Evolutionary conservation across 805 yeast genomes (phyloP), one percentile per base, ranked within the genome.

Genomic region (Lipomyces spencermartinsiae): DNA sequence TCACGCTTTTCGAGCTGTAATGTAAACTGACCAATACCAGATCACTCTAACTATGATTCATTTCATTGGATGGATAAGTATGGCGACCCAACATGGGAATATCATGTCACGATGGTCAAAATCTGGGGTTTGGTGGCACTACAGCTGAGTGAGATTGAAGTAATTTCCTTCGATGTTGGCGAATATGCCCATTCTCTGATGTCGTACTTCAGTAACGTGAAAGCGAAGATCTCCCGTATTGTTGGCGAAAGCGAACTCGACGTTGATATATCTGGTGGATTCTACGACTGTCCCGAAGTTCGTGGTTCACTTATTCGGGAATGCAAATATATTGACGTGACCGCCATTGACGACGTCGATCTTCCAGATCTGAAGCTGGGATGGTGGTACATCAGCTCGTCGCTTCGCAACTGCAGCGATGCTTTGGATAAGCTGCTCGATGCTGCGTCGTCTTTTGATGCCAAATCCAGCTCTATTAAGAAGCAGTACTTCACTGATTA

Each of bases 31-130:
- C 54, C 19, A 43, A 29, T 34, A 22, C 19, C 12, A 58, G 89
- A 90, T 76, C 94, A 90, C 75, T 89, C 93, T 19, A 86, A 88
- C 75, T 90, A 88, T 74, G 75, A 73, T 62, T 73, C 75, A 16
- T 86, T 79, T 76, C 81, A 86, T 71, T 90, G 94, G 94, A 88
- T 89, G 89, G 81, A 82, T 49, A 80, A 78, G 4, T 83, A 77
- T 75, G 90, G 86, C 35, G 93, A 89, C 74, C 88, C 89, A 14
- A 87, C 84, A 0, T 89, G 87, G 79, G 80, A 80, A 54, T 82
- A 77, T 70, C 93, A 90, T 77, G 85, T 86, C 62, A 76, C 87
- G 4, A 76, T 85, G 74, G 83, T 89, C 16, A 84, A 86, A 74
- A 81, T 80, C 62, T 75, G 86, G 67, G 90, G 91, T 1, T 74